Base-by-base conservation (phyloP, 441 rosid genomes). In the Viola pubescens region DNA sequence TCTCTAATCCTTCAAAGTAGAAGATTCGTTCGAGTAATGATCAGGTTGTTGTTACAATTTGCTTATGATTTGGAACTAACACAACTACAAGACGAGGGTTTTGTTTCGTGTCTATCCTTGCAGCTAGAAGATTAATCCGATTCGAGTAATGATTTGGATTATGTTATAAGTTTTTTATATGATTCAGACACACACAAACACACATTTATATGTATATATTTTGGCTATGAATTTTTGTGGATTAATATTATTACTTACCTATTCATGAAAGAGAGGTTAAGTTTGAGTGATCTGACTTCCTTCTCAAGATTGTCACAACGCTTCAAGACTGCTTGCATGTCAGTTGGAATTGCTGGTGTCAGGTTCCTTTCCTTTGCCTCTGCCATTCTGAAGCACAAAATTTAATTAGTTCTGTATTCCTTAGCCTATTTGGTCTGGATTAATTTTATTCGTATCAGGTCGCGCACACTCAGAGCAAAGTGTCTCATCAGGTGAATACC, bases 221-320 rank as follows among this genome's bases (percentile, higher is more conserved):
- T 12, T 19, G 44, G 26, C 38, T 13, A 0, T 46, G 47, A 40
- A 10, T 26, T 26, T 26, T 26, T 2, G 34, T 26, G 34, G 34
- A 26, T 1, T 2, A 26, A 26, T 9, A 7, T 4, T 13, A 9
- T 41, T 19, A 9, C 6, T 48, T 66, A 82, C 87, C 87, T 83
- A 49, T 86, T 86, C 87, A 83, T 86, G 83, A 83, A 86, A 49
- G 92, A 83, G 63, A 83, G 48, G 72, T 86, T 86, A 9, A 86
- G 82, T 54, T 83, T 83, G 62, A 83, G 94, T 0, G 94, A 86
- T 39, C 94, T 77, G 34, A 83, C 89, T 81, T 86, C 94, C 82
- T 86, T 86, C 72, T 86, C 94, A 56, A 86, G 84, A 63, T 77
- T 78, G 16, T 83, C 94, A 42, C 83, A 83, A 52, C 87, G 71